Base-by-base conservation (phyloP, 1,139 yeast genomes). In the Pichia sp. region DNA sequence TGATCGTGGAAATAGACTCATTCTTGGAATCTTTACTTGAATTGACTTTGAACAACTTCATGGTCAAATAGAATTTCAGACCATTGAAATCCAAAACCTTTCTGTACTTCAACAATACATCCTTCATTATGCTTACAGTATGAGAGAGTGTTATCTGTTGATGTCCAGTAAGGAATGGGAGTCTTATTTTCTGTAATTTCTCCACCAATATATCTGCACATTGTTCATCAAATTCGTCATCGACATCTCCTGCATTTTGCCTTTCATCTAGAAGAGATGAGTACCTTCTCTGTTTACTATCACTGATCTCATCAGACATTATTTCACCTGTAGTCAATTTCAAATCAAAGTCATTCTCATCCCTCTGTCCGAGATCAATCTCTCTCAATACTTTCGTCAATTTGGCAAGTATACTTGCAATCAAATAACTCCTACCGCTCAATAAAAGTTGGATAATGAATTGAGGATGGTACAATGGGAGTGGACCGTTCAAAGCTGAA, bases 401-500 rank as follows among this genome's bases (percentile, higher is more conserved):
- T 14, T 65, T 60, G 5, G 72, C 61, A 19, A 88, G 52, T 1
- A 88, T 67, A 27, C 66, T 69, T 43, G 76, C 69, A 1, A 78
- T 93, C 5, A 77, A 53, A 5, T 62, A 60, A 10, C 71, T 48
- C 47, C 81, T 77, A 24, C 77, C 80, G 49, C 76, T 72, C 50
- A 81, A 79, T 14, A 88, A 58, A 4, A 81, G 65, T 54, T 88
- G 96, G 34, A 87, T 80, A 29, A 91, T 61, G 41, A 86, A 71
- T 56, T 87, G 96, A 0, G 98, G 98, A 52, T 91, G 97, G 51
- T 84, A 91, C 1, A 87, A 62, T 0, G 97, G 96, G 24, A 91
- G 58, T 0, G 94, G 93, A 21, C 96, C 96, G 59, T 87, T 87
- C 37, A 91, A 61, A 2, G 86, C 78, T 14, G 85, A 64, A 30